Percentiles rank a stretch among this genome's conserved stretches.
These are phyloP conservation scores for Chlorophyllum brunneum DNA, from an alignment of 768 basidiomycete species.

Conservation along the genomic window DNA sequence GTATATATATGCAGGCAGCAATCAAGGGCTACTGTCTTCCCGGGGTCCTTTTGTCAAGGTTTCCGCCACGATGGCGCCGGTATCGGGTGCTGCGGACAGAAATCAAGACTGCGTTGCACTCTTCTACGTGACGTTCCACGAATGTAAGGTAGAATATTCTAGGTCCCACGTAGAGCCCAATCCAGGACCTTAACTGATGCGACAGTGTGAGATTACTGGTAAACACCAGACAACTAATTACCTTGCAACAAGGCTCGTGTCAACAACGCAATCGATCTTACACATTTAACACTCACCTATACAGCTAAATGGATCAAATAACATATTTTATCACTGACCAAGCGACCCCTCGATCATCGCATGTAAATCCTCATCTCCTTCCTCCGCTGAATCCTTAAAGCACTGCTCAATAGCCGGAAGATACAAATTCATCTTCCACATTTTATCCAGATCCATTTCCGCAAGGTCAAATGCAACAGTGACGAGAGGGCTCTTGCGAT, in stretches of 20 bases:
- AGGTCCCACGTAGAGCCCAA: background rate
- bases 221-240: background rate
- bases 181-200: background rate
- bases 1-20: background rate
- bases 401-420: conserved; percentile 64
- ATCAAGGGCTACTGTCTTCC: background rate
- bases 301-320: background rate
- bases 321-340: background rate
- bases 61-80: too few species aligned
- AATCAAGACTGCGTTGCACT: background rate
- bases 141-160: background rate
- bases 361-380: conserved; percentile 38
- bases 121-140: background rate
- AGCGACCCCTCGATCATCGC: conserved; percentile 19
- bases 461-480: conserved; percentile 83
- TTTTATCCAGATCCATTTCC: conserved; percentile 64
- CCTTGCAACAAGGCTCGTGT: background rate
- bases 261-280: background rate
- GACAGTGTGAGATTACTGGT: background rate
- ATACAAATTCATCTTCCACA: conserved; percentile 87
- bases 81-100: conserved; percentile 3
- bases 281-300: background rate
- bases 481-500: conserved; percentile 37
- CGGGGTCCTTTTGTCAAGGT: background rate
- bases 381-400: conserved; percentile 51